Evolutionary conservation across 192 early-diverging fungal species (phyloP).

Genomic region (Umbelopsis sp.): DNA sequence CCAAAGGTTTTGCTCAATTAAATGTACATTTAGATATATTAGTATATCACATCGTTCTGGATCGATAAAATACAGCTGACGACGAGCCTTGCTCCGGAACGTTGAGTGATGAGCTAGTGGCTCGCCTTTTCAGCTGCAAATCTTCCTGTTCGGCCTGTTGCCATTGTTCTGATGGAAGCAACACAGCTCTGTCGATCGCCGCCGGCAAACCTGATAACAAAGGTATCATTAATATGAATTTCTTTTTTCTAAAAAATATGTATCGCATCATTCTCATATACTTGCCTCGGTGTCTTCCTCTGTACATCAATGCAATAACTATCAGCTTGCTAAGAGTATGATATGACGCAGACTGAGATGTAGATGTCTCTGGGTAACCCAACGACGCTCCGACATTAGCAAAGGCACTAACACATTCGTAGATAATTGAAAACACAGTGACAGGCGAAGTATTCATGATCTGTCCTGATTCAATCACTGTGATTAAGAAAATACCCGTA

Average conservation of each 20-base stretch:
- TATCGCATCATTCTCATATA: not conserved
- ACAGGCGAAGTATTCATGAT: slow-evolving; percentile 36
- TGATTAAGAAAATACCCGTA: slow-evolving; percentile 31
- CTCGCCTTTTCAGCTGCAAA: not conserved
- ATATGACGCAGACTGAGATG: slow-evolving; percentile 33
- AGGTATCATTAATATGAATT: not conserved
- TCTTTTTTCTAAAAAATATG: not conserved
- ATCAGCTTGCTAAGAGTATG: slow-evolving; percentile 34
- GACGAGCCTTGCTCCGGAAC: not conserved
- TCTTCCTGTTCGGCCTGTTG: slow-evolving; percentile 31
- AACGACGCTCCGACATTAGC: slow-evolving; percentile 37
- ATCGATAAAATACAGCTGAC: not conserved
- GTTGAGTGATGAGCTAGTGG: not conserved
- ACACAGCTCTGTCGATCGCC: slow-evolving; percentile 39
- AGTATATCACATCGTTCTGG: slow-evolving; percentile 4
- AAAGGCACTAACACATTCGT: slow-evolving; percentile 40
- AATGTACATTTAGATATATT: not conserved
- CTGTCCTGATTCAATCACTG: slow-evolving; percentile 28
- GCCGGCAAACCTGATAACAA: slow-evolving; percentile 32
- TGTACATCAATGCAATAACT: slow-evolving; percentile 34
- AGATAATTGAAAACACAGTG: slow-evolving; percentile 34
- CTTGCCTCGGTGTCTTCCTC: slow-evolving; percentile 41
- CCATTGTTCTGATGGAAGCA: slow-evolving; percentile 38
- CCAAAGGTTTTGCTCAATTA: too few relatives aligned
- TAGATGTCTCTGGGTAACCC: slow-evolving; percentile 31